Base-by-base conservation (phyloP, 2,329 filamentous ascomycete genomes). In the Akanthomyces lecanii region DNA sequence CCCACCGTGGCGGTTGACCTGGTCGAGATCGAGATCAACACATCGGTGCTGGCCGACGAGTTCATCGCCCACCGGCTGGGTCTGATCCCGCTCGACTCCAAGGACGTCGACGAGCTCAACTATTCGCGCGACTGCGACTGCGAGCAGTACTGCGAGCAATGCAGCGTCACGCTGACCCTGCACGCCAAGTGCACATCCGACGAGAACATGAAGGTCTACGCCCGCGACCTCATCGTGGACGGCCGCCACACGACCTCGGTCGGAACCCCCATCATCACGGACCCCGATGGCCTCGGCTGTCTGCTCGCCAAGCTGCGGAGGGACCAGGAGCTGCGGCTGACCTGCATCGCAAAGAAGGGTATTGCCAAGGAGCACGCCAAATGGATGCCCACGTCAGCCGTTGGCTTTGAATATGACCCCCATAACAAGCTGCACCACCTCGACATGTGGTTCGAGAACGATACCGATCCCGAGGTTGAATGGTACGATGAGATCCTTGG, bases 351-450 rank as follows among this genome's bases (percentile, higher is more conserved):
- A 57, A 97, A 97, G 82, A 98, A 98, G 82, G 95, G 95, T 1
- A 98, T 98, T 67, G 93, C 94, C 44, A 99, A 99, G 81, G 95
- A 99, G 76, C 95, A 99, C 77, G 91, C 95, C 11, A 99, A 99
- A 77, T 99, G 95, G 95, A 90, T 92, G 71, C 93, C 95, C 2
- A 94, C 91, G 42, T 85, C 92, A 47, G 95, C 95, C 4, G 88
- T 99, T 47, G 93, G 92, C 28, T 99, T 99, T 74, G 95, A 99
- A 77, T 99, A 99, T 76, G 95, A 99, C 74, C 95, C 95, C 65
- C 90, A 96, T 76, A 99, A 99, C 79, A 97, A 96, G 78, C 81
- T 99, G 67, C 86, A 89, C 68, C 95, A 99, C 77, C 82, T 95
- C 62, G 91, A 96, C 71, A 86, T 96, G 76, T 99, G 95, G 95